phyloP scores from a whole-genome alignment of 2,329 filamentous ascomycete species.

The Nemania serpens region DNA sequence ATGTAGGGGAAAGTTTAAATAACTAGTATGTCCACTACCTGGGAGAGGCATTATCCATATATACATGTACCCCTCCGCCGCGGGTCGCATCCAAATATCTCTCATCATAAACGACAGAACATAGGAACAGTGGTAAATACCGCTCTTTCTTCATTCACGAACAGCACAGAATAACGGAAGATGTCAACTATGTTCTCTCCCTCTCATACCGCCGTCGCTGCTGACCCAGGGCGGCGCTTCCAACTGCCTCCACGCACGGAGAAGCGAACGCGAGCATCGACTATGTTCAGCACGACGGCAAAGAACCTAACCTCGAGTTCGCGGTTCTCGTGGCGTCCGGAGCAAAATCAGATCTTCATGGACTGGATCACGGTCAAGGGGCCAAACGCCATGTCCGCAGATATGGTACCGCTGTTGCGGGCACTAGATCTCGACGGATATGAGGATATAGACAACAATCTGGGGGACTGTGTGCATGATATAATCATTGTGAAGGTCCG shows the following conservation, averaged over 20 bases:
- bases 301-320: background rate
- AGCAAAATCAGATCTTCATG: slow-evolving; percentile 15
- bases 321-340: slow-evolving; percentile 10
- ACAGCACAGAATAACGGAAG: too few species aligned
- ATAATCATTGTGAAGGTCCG: slow-evolving; percentile 18
- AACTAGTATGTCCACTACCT: too few species aligned
- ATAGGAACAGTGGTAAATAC: too few species aligned
- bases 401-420: slow-evolving; percentile 10
- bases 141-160: too few species aligned
- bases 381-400: slow-evolving; percentile 1
- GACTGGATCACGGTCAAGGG: slow-evolving; percentile 12
- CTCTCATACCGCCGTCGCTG: background rate
- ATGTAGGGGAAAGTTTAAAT: too few species aligned
- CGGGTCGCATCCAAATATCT: too few species aligned
- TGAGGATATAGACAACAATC: slow-evolving; percentile 1
- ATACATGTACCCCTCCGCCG: too few species aligned
- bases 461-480: slow-evolving; percentile 9
- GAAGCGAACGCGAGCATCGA: slow-evolving; percentile 9
- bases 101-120: too few species aligned
- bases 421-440: slow-evolving; percentile 20
- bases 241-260: background rate
- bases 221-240: background rate
- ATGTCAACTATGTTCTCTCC: too few species aligned
- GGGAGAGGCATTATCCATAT: too few species aligned
- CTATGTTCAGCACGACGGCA: slow-evolving; percentile 13